phyloP scores from a whole-genome alignment of 768 basidiomycete genomes.

The Tricholoma saponaceum region DNA sequence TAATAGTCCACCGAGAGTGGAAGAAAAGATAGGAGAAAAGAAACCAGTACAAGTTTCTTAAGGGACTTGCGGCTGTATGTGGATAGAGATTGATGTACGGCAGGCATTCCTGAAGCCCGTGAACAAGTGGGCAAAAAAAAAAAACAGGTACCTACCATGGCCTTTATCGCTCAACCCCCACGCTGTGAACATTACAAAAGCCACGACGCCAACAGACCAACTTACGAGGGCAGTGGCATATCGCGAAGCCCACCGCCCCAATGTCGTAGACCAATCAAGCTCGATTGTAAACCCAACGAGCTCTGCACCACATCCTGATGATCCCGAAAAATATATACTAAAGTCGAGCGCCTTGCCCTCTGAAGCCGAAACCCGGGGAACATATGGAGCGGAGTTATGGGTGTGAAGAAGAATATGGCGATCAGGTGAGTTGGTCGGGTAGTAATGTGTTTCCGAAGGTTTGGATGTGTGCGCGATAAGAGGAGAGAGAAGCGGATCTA shows the following conservation, averaged over 20 bases:
- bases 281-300: conserved; percentile 41
- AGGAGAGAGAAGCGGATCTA: conserved; percentile 57
- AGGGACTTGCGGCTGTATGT: conserved; percentile 36
- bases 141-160: conserved; percentile 15
- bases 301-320: conserved; percentile 40
- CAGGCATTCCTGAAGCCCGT: conserved; percentile 38
- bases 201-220: conserved; percentile 74
- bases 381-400: conserved; percentile 65
- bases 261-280: conserved; percentile 67
- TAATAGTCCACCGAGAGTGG: conserved; percentile 54
- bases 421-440: conserved; percentile 38
- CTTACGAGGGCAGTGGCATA: conserved; percentile 69
- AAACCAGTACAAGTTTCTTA: conserved; percentile 38
- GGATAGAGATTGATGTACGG: conserved; percentile 44
- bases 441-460: conserved; percentile 63
- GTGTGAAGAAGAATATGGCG: conserved; percentile 58
- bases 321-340: conserved; percentile 54
- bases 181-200: conserved; percentile 50
- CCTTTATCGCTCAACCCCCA: conserved; percentile 36
- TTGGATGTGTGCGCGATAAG: conserved; percentile 63
- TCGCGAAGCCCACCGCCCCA: conserved; percentile 68
- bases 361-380: conserved; percentile 31
- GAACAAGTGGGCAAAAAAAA: neutral
- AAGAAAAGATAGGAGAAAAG: conserved; percentile 45
- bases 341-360: conserved; percentile 43